Base-by-base conservation (phyloP, 371 early-diverging fungal species). In the Parasitella parasitica region DNA sequence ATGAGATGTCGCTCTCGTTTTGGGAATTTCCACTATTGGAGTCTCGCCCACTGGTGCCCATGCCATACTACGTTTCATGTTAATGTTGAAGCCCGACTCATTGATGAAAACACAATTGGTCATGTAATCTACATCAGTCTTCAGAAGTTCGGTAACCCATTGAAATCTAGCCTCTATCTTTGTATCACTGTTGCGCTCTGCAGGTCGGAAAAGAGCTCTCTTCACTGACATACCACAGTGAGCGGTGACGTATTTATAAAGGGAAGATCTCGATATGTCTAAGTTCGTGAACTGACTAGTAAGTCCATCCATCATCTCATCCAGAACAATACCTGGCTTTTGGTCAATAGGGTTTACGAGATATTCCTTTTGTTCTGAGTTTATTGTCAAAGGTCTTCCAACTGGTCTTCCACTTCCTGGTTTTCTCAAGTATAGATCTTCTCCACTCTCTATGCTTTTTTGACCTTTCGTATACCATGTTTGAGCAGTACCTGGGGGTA, bases 21-120 rank as follows among this genome's bases (percentile, higher is more conserved):
- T 41, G 4, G 58, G 55, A 20, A 38, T 50, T 3, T 16, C 32
- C 24, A 54, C 43, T 12, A 59, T 24, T 27, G 60, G 16, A 37
- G 20, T 37, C 18, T 54, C 36, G 6, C 56, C 57, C 12, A 16
- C 11, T 27, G 4, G 6, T 12, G 53, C 32, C 55, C 52, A 59
- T 4, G 41, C 57, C n/a, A 50, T 9, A 28, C 16, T 18, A 12
- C 48, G 46, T 16, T 55, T 48, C 59, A 34, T 41, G 35, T 57
- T 63, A 32, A 63, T 63, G 37, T 64, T 34, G 30, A 64, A 62
- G 7, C 55, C 62, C 8, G 37, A 30, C 28, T 51, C 51, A 26
- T 59, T 30, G 5, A 59, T 53, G 43, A 59, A 64, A 9, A 64
- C 30, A 34, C 64, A 64, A 34, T 59, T 64, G 24, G 6, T 48